Conservation (phyloP, 768 basidiomycete genomes). For the Termitomyces sp. region DNA sequence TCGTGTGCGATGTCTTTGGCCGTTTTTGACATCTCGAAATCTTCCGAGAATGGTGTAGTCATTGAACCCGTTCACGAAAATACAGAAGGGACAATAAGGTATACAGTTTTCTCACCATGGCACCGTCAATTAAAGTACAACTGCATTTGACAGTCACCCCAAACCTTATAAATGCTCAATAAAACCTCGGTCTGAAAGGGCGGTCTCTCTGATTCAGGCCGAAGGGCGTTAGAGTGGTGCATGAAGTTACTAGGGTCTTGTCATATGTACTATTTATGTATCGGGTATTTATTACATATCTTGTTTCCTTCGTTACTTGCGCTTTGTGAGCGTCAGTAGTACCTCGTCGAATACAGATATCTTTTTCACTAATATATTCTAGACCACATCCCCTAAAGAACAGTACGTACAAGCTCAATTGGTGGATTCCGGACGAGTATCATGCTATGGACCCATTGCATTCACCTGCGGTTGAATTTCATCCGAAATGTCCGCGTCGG, state of each 20-base stretch:
- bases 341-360: conserved; percentile 12
- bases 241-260: neutral
- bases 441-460: neutral
- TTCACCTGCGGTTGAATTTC: neutral
- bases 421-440: neutral
- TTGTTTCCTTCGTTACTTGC: conserved; percentile 22
- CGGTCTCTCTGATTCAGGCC: conserved; percentile 45
- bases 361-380: conserved; percentile 4
- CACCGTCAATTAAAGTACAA: conserved; percentile 1
- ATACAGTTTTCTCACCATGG: neutral
- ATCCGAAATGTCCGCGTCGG: conserved; percentile 17
- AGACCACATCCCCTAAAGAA: conserved; percentile 1
- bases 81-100: conserved; percentile 64
- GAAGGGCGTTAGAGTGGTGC: conserved; percentile 22
- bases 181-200: conserved; percentile 54
- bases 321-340: conserved; percentile 16
- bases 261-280: conserved; percentile 1
- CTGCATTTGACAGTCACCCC: conserved; percentile 39
- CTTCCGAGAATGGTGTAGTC: conserved; percentile 34
- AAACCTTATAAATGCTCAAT: conserved; percentile 57
- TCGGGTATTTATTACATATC: conserved; percentile 29
- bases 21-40: conserved; percentile 45
- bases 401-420: neutral
- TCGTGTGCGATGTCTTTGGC: conserved; percentile 46
- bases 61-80: conserved; percentile 51